Evolutionary conservation across 2,329 filamentous ascomycete species (phyloP).

Genomic region (Aureobasidium namibiae): DNA sequence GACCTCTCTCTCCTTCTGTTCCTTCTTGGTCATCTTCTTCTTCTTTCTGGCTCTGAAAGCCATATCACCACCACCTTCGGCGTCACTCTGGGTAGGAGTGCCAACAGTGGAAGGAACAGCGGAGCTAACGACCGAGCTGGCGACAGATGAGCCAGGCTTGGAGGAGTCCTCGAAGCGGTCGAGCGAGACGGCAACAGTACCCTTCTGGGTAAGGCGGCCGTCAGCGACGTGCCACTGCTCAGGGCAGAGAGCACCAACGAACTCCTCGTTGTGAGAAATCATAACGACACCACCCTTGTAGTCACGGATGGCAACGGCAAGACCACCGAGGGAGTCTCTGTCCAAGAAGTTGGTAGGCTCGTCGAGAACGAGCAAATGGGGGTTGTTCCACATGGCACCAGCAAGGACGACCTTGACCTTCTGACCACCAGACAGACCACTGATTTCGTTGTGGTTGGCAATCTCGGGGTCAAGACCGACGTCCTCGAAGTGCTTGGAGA

Average conservation of each 20-base stretch:
- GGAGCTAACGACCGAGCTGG: conserved; percentile 39
- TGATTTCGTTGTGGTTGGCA: conserved; percentile 97
- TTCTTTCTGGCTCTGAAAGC: conserved; percentile 91
- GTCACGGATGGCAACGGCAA: conserved; percentile 95
- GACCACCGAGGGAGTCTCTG: conserved; percentile 89
- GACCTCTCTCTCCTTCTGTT: conserved; percentile 87
- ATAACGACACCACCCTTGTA: conserved; percentile 98
- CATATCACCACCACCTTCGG: conserved; percentile 75
- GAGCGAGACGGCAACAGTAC: conserved; percentile 61
- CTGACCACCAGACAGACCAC: conserved; percentile 88
- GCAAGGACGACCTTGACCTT: conserved; percentile 99
- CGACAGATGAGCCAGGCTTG: conserved; percentile 51
- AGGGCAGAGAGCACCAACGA: conserved; percentile 87
- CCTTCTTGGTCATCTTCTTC: conserved; percentile 98
- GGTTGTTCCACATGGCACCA: conserved; percentile 70
- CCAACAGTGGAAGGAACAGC: conserved; percentile 23
- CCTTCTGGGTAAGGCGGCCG: conserved; percentile 78
- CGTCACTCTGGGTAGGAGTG: conserved; percentile 42
- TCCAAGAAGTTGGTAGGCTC: conserved; percentile 99
- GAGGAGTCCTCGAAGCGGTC: conserved; percentile 81
- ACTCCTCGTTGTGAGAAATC: conserved; percentile 99
- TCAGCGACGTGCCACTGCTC: conserved; percentile 95
- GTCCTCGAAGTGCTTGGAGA: conserved; percentile 97
- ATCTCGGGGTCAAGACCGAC: conserved; percentile 94
- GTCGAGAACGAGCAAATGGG: conserved; percentile 92